Conservation (phyloP, 805 yeast genomes). For the Nakazawaea siamensis region DNA sequence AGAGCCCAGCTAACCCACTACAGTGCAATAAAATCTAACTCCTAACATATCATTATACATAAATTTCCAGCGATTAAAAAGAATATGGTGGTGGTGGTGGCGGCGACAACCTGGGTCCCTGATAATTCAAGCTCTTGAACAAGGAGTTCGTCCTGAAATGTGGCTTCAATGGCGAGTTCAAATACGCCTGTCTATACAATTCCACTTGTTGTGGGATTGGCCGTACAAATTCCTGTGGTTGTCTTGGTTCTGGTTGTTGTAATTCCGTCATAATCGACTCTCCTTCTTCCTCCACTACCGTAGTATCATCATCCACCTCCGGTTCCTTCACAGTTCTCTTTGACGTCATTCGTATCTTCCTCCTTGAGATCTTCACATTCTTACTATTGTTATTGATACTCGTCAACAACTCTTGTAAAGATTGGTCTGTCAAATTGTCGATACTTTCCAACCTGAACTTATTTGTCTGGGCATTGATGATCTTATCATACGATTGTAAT, state of each 20-base stretch:
- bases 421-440: conserved; percentile 5
- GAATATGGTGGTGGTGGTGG: conserved; percentile 5
- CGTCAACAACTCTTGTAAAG: conserved; percentile 5
- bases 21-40: not conserved
- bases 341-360: conserved; percentile 8
- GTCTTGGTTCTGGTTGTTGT: not conserved
- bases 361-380: conserved; percentile 9
- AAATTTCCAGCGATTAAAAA: not conserved
- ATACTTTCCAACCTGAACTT: conserved; percentile 6
- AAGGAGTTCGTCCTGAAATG: conserved; percentile 3
- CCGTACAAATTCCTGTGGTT: too few relatives aligned
- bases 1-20: not conserved
- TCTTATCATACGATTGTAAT: conserved; percentile 7
- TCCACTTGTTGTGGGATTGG: too few relatives aligned
- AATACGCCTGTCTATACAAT: conserved; percentile 7
- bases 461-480: conserved; percentile 1
- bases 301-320: not conserved
- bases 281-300: not conserved
- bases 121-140: conserved; percentile 5
- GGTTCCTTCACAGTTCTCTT: too few relatives aligned
- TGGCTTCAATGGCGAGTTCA: conserved; percentile 8
- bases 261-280: not conserved
- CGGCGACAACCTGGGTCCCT: conserved; percentile 1
- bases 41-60: not conserved
- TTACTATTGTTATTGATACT: conserved; percentile 7